Conservation (phyloP, 176 grass and related monocot species). For the Hyparrhenia diplandra region DNA sequence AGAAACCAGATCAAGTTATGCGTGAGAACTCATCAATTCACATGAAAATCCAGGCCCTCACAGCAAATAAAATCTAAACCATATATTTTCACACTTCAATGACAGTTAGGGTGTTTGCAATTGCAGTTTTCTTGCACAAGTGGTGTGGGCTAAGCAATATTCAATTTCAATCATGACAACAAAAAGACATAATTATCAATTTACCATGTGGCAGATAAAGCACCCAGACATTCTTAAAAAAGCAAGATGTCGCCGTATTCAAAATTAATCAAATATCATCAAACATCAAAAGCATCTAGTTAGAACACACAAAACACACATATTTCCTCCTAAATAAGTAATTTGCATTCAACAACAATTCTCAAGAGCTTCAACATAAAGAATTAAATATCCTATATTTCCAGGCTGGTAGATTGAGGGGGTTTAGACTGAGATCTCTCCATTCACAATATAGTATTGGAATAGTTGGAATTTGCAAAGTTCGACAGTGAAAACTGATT, state of each 20-base stretch:
- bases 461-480: too few species aligned
- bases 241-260: not conserved
- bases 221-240: not conserved
- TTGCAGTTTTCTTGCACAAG: not conserved
- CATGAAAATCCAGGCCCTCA: not conserved
- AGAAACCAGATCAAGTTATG: not conserved
- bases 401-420: too few species aligned
- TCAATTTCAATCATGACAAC: not conserved
- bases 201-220: not conserved
- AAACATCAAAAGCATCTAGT: not conserved
- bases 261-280: not conserved
- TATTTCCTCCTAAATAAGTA: not conserved
- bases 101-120: not conserved
- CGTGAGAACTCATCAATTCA: not conserved
- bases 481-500: too few species aligned
- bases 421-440: too few species aligned
- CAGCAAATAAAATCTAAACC: too few species aligned
- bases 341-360: not conserved
- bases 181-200: not conserved
- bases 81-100: too few species aligned
- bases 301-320: not conserved
- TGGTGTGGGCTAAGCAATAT: not conserved
- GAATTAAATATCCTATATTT: not conserved
- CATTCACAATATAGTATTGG: too few species aligned
- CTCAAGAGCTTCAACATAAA: not conserved